A percentile compares a stretch with the other conserved stretches of the same genome.
Conservation (phyloP, 768 basidiomycete species). For the Aureoboletus auriporus region DNA sequence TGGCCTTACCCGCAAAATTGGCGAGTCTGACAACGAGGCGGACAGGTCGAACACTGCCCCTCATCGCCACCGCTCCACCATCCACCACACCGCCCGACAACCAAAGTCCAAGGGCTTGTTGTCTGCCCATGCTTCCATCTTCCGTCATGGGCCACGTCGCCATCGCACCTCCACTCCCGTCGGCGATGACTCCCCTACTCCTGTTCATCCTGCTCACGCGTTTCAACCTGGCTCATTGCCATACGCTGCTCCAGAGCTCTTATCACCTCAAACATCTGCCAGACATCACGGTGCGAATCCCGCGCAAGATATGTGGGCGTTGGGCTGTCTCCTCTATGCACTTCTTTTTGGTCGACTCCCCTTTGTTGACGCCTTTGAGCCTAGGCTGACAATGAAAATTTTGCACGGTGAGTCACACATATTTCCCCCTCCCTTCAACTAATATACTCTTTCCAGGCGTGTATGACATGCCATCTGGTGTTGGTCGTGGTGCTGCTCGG, state of each 20-base stretch:
- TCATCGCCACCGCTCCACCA: conserved; percentile 26
- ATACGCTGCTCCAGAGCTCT: conserved; percentile 86
- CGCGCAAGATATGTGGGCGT: conserved; percentile 93
- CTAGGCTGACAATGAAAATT: conserved; percentile 88
- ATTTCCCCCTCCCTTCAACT: background rate
- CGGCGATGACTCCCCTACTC: conserved; percentile 26
- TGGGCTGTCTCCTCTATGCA: conserved; percentile 86
- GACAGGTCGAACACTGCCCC: conserved; percentile 5
- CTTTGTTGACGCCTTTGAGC: conserved; percentile 87
- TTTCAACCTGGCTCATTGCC: conserved; percentile 85
- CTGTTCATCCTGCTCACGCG: conserved; percentile 31
- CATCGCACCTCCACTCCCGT: conserved; percentile 46
- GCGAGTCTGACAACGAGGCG: conserved; percentile 41
- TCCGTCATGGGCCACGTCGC: conserved; percentile 40
- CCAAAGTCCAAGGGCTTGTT: conserved; percentile 23
- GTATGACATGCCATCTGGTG: conserved; percentile 52
- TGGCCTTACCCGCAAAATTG: conserved; percentile 70
- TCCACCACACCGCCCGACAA: conserved; percentile 24
- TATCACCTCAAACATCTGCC: conserved; percentile 54
- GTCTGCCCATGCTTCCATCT: conserved; percentile 11
- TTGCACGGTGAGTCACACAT: conserved; percentile 55
- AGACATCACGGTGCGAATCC: conserved; percentile 40
- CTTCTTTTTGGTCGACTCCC: conserved; percentile 84
- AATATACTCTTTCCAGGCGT: conserved; percentile 41
- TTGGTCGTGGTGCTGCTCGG: conserved; percentile 59